phyloP scores from a whole-genome alignment of 2,329 filamentous ascomycete genomes.

The Aspergillus melleus region DNA sequence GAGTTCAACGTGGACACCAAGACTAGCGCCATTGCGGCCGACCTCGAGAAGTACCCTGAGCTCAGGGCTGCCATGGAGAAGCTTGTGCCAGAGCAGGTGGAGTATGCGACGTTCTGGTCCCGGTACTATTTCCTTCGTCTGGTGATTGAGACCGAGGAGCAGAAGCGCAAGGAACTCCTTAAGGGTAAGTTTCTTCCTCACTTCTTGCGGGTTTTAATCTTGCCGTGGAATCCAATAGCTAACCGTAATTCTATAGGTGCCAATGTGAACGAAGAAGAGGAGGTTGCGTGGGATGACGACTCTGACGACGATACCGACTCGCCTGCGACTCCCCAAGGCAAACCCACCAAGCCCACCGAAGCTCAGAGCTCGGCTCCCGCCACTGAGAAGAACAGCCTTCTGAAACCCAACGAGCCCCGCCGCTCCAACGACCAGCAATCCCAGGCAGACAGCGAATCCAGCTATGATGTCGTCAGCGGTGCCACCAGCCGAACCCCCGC shows the following conservation, averaged over 20 bases:
- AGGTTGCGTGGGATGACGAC: slow-evolving; percentile 70
- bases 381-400: slow-evolving; percentile 39
- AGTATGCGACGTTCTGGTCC: slow-evolving; percentile 88
- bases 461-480: slow-evolving; percentile 90
- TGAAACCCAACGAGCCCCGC: slow-evolving; percentile 66
- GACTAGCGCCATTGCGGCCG: slow-evolving; percentile 77
- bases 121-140: slow-evolving; percentile 94
- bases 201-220: slow-evolving; percentile 7
- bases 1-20: slow-evolving; percentile 79
- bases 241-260: slow-evolving; percentile 31
- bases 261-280: slow-evolving; percentile 67
- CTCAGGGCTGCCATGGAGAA: slow-evolving; percentile 89
- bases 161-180: slow-evolving; percentile 80
- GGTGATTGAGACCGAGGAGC: slow-evolving; percentile 90
- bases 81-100: slow-evolving; percentile 87
- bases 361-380: slow-evolving; percentile 32
- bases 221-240: not conserved
- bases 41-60: slow-evolving; percentile 84
- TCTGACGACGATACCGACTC: slow-evolving; percentile 57
- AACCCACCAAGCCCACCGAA: slow-evolving; percentile 37
- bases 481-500: slow-evolving; percentile 74
- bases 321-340: slow-evolving; percentile 44
- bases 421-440: slow-evolving; percentile 84
- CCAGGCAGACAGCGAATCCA: slow-evolving; percentile 88
- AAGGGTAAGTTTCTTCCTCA: slow-evolving; percentile 65